Conservation (phyloP, 1,139 yeast genomes). For the Diutina catenulata region DNA sequence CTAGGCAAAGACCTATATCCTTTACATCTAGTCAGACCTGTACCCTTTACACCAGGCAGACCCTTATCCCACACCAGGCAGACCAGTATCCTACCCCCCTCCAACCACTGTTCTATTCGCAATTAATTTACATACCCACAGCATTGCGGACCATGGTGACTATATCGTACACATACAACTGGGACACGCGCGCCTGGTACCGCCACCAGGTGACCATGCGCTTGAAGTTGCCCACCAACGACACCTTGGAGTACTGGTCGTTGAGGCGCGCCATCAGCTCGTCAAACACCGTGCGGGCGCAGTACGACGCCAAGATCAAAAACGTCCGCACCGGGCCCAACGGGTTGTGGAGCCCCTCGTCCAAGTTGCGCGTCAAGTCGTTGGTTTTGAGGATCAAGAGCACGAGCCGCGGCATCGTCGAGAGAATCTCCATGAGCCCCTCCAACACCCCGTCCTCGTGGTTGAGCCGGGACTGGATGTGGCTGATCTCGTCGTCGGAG, state of each 20-base stretch:
- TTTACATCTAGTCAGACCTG: too few species aligned
- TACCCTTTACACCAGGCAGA: too few species aligned
- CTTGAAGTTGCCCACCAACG: slow-evolving; percentile 11
- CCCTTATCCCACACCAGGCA: too few species aligned
- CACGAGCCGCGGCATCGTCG: slow-evolving; percentile 76
- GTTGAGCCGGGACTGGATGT: slow-evolving; percentile 52
- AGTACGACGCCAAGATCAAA: slow-evolving; percentile 78
- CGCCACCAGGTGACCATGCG: slow-evolving; percentile 27
- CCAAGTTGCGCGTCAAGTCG: slow-evolving; percentile 81
- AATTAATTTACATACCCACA: slow-evolving; percentile 12
- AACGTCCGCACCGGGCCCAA: slow-evolving; percentile 84
- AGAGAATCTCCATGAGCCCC: slow-evolving; percentile 69
- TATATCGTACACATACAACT: slow-evolving; percentile 46
- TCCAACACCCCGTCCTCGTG: slow-evolving; percentile 52
- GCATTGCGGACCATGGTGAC: slow-evolving; percentile 17
- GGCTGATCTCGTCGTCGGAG: slow-evolving; percentile 42
- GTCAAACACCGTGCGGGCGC: slow-evolving; percentile 67
- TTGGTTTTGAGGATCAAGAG: slow-evolving; percentile 83
- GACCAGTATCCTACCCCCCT: too few species aligned
- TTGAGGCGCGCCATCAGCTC: slow-evolving; percentile 22
- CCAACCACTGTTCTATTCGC: too few species aligned
- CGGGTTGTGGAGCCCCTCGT: slow-evolving; percentile 72
- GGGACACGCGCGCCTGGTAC: slow-evolving; percentile 41
- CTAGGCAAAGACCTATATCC: too few species aligned
- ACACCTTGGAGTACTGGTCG: background rate